phyloP scores from a whole-genome alignment of 768 basidiomycete species.

The Rubroboletus pulcherrimus region DNA sequence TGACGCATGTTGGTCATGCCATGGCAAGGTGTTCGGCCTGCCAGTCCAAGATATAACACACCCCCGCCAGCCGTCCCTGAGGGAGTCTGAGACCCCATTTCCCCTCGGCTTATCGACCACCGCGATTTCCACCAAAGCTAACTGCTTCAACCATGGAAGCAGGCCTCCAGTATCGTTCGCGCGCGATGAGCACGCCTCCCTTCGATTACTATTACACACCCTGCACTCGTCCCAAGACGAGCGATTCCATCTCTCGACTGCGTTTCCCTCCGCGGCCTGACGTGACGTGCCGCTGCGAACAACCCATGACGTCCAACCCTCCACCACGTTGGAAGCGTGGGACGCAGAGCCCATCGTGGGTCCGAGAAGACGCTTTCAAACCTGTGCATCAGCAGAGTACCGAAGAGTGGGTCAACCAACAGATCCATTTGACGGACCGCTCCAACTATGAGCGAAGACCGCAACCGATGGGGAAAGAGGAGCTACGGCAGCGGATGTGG shows the following conservation, averaged over 20 bases:
- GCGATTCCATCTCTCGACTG: constrained; percentile 20
- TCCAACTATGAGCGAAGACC: constrained; percentile 26
- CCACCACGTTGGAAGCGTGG: constrained; percentile 29
- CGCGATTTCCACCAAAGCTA: background rate
- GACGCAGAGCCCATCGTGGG: constrained; percentile 36
- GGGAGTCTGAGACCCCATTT: constrained; percentile 11
- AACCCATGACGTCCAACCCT: constrained; percentile 10
- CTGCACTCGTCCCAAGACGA: constrained; percentile 21
- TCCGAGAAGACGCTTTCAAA: constrained; percentile 45
- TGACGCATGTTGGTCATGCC: constrained; percentile 31
- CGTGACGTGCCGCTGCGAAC: constrained; percentile 14
- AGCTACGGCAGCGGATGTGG: constrained; percentile 40
- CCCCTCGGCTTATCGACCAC: constrained; percentile 14
- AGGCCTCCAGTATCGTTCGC: constrained; percentile 28
- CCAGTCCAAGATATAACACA: constrained; percentile 31
- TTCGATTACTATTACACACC: constrained; percentile 16
- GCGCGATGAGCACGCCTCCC: constrained; percentile 18
- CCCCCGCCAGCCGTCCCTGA: constrained; percentile 17
- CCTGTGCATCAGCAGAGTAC: constrained; percentile 47
- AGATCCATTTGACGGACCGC: constrained; percentile 37
- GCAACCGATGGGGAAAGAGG: constrained; percentile 27
- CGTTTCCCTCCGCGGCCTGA: constrained; percentile 22
- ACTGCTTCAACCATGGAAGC: constrained; percentile 25
- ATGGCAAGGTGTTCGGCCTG: constrained; percentile 25
- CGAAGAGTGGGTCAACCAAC: constrained; percentile 63